phyloP scores from a whole-genome alignment of 805 yeast species.

The Hanseniaspora pseudoguilliermondii region DNA sequence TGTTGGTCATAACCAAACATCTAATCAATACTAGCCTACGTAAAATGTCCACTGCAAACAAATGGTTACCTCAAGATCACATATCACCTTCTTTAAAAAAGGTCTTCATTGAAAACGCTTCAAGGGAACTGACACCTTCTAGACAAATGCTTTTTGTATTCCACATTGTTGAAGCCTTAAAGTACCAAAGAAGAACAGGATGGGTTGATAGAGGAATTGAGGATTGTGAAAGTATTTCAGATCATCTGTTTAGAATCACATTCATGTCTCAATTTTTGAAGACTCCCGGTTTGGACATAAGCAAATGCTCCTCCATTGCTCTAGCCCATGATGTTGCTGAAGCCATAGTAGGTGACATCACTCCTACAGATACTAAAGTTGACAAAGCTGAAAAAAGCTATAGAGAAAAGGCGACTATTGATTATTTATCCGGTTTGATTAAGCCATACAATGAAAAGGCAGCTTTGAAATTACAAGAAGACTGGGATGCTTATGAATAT shows the following conservation, averaged over 20 bases:
- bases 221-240: slow-evolving; percentile 57
- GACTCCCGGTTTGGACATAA: slow-evolving; percentile 40
- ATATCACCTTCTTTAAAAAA: slow-evolving; percentile 31
- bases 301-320: slow-evolving; percentile 72
- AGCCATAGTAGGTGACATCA: slow-evolving; percentile 84
- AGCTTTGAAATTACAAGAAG: slow-evolving; percentile 50
- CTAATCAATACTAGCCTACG: not conserved
- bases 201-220: slow-evolving; percentile 60
- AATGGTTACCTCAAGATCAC: slow-evolving; percentile 36
- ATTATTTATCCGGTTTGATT: slow-evolving; percentile 48
- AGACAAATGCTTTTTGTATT: slow-evolving; percentile 46
- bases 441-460: slow-evolving; percentile 51
- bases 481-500: slow-evolving; percentile 85
- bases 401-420: slow-evolving; percentile 62
- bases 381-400: slow-evolving; percentile 71
- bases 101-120: slow-evolving; percentile 15
- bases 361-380: slow-evolving; percentile 57
- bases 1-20: not conserved
- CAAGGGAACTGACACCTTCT: slow-evolving; percentile 18
- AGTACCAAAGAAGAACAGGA: slow-evolving; percentile 79
- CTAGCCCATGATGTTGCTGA: slow-evolving; percentile 92
- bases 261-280: slow-evolving; percentile 59
- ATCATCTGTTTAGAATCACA: slow-evolving; percentile 93
- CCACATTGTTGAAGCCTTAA: slow-evolving; percentile 58
- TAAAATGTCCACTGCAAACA: slow-evolving; percentile 10